These are phyloP conservation scores for Handroanthus guayacan DNA, from an alignment of 257 asterid species.

Conservation along the genomic window DNA sequence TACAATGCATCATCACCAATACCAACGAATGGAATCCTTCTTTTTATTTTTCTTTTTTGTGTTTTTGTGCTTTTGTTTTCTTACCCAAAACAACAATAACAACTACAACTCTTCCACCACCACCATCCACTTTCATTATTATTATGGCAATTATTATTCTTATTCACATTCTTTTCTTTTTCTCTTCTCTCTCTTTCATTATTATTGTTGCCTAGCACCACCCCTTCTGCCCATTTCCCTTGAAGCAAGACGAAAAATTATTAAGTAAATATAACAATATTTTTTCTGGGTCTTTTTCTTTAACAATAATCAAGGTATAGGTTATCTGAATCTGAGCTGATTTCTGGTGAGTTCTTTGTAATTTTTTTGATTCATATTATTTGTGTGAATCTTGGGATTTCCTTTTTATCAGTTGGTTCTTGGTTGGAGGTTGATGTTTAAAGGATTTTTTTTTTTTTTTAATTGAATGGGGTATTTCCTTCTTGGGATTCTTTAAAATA, in stretches of 20 bases:
- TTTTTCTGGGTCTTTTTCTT: constrained; percentile 27
- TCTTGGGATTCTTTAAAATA: constrained; percentile 29
- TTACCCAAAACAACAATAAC: constrained; percentile 64
- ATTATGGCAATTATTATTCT: constrained; percentile 58
- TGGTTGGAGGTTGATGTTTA: constrained; percentile 34
- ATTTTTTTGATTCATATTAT: constrained; percentile 27
- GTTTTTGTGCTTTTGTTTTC: constrained; percentile 28
- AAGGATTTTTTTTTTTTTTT: constrained; percentile 23
- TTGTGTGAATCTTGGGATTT: constrained; percentile 40
- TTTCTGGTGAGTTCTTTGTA: constrained; percentile 46
- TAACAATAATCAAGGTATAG: constrained; percentile 2
- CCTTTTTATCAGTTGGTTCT: constrained; percentile 19
- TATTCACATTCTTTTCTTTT: constrained; percentile 40
- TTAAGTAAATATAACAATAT: not conserved
- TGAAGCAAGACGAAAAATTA: constrained; percentile 23
- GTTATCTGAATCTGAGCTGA: constrained; percentile 40
- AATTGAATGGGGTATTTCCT: not conserved
- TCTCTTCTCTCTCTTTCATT: constrained; percentile 43
- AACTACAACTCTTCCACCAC: constrained; percentile 59
- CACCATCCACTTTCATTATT: constrained; percentile 60
- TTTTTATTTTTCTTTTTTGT: constrained; percentile 25
- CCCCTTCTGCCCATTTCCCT: constrained; percentile 45
- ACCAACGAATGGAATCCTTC: constrained; percentile 66
- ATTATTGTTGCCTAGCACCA: constrained; percentile 42
- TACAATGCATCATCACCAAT: constrained; percentile 49